Conservation (phyloP, 2,329 filamentous ascomycete species). For the Diaporthe australafricana region DNA sequence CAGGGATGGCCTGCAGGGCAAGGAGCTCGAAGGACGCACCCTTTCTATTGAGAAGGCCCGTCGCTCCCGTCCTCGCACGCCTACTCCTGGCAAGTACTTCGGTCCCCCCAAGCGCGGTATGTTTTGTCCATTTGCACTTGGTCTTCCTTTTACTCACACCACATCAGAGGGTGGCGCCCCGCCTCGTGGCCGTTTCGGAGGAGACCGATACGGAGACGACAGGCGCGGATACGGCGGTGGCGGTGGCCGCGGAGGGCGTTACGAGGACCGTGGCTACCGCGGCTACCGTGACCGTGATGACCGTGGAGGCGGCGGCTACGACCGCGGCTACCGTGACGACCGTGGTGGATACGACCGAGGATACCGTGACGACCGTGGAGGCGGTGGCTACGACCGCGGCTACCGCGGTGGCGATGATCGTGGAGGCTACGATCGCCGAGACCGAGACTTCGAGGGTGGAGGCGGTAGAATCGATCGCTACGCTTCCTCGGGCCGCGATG, state of each 20-base stretch:
- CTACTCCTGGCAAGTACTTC: slow-evolving; percentile 98
- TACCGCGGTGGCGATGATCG: slow-evolving; percentile 56
- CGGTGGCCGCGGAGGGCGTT: slow-evolving; percentile 55
- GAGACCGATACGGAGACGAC: slow-evolving; percentile 71
- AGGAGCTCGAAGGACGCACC: slow-evolving; percentile 93
- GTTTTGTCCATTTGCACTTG: slow-evolving; percentile 61
- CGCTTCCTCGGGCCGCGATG: slow-evolving; percentile 47
- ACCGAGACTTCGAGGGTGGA: slow-evolving; percentile 44
- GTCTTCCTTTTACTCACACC: slow-evolving; percentile 46
- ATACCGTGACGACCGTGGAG: slow-evolving; percentile 45
- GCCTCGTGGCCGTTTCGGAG: slow-evolving; percentile 59
- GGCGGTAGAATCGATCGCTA: slow-evolving; percentile 52
- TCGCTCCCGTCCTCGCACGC: slow-evolving; percentile 92
- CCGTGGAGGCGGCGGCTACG: slow-evolving; percentile 52
- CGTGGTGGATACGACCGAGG: slow-evolving; percentile 31
- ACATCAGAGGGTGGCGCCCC: slow-evolving; percentile 66
- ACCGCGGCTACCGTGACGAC: slow-evolving; percentile 51
- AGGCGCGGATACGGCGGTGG: slow-evolving; percentile 64
- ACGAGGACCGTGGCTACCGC: slow-evolving; percentile 42
- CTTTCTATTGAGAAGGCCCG: slow-evolving; percentile 99
- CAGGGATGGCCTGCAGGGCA: slow-evolving; percentile 94
- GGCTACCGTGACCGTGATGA: slow-evolving; percentile 40
- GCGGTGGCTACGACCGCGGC: slow-evolving; percentile 61
- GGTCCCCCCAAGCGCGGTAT: slow-evolving; percentile 96
- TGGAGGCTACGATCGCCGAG: slow-evolving; percentile 50